Base-by-base conservation (phyloP, 129 eudicot species). In the Helianthus annuus region DNA sequence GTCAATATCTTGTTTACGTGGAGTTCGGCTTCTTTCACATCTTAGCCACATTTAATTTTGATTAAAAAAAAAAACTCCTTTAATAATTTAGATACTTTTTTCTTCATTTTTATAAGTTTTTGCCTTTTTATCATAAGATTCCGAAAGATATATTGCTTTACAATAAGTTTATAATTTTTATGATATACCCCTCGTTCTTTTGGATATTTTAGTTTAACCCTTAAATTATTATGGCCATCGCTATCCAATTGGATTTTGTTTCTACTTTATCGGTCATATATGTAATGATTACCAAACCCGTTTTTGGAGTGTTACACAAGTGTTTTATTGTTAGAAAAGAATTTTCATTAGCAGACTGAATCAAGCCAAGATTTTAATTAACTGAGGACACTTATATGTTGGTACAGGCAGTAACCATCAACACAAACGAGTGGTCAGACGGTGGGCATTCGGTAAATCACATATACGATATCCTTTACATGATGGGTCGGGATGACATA, bases 391-490 rank as follows among this genome's bases (percentile, higher is more conserved):
- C 45, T 70, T 72, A n/a, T 66, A 60, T 51, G 68, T 38, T 64
- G 42, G 24, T 80, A 70, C 84, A 92, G 98, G 96, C 86, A 24
- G 77, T 92, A 63, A 92, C 95, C 24, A 80, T 92, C 5, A 89
- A 76, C 68, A 16, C 95, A 40, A 92, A 92, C 57, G 82, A 85
- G 74, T 92, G 98, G 98, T 83, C 95, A 4, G 58, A 92, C 57
- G 83, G 92, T 6, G 98, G 98, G 15, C 98, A 92, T 64, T 89
- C 98, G 3, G 95, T 89, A 48, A 87, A 92, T 82, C 98, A 92
- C 13, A 66, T 89, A 17, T 92, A 92, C 51, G 96, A 92, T 74
- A 56, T 89, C 9, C 96, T 92, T 64, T 87, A 85, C 83, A 92
- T 92, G 98, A 89, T 89, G 98, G 87, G 82, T 14, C 71, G 95